Conservation (phyloP, 257 asterid genomes). For the Solanum megistacrolobum region DNA sequence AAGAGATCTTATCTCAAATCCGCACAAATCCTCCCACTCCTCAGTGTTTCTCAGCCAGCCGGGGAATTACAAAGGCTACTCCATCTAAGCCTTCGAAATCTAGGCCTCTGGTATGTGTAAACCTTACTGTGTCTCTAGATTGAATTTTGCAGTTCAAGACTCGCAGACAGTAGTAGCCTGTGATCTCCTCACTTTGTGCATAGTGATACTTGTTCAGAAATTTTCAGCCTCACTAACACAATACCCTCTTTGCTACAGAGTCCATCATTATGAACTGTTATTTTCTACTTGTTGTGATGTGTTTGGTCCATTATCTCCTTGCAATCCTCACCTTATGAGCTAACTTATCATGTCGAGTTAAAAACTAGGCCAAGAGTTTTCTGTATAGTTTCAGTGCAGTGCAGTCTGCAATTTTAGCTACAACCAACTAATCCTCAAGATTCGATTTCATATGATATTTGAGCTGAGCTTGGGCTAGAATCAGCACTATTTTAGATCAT, state of each 20-base stretch:
- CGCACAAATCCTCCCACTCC: conserved; percentile 95
- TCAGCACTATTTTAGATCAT: not conserved
- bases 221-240: not conserved
- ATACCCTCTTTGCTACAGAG: not conserved
- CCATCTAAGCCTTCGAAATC: conserved; percentile 35
- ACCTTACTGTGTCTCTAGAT: not conserved
- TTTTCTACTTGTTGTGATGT: not conserved
- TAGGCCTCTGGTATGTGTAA: conserved; percentile 40
- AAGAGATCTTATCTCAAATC: conserved; percentile 31
- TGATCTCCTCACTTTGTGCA: not conserved
- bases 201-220: not conserved
- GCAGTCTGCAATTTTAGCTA: not conserved
- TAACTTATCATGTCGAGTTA: not conserved
- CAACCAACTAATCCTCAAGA: not conserved
- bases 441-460: not conserved
- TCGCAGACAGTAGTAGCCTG: not conserved
- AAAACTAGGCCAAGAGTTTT: not conserved
- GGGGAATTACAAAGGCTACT: conserved; percentile 19
- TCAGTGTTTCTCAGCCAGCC: conserved; percentile 70
- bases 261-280: not conserved
- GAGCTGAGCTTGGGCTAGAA: not conserved
- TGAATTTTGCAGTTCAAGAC: not conserved
- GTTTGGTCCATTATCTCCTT: not conserved
- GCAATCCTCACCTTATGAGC: not conserved
- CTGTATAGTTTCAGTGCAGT: not conserved